Percentiles rank a stretch among this genome's conserved stretches.
phyloP scores from a whole-genome alignment of 192 early-diverging fungal genomes.

The Glomus cerebriforme region DNA sequence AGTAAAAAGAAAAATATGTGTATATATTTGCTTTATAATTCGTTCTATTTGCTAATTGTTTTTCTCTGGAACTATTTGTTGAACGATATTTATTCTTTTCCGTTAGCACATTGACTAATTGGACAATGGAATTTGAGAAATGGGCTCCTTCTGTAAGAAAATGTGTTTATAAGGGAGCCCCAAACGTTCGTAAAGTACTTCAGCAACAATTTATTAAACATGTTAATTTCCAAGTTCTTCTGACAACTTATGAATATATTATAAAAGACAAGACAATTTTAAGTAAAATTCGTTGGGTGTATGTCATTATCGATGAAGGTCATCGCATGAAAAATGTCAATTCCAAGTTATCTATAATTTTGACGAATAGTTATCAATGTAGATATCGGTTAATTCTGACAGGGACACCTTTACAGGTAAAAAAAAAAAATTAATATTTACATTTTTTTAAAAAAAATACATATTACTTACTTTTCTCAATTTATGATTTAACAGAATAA shows the following conservation, averaged over 20 bases:
- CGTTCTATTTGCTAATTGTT: constrained; percentile 53
- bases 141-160: constrained; percentile 92
- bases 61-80: neutral
- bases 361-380: constrained; percentile 87
- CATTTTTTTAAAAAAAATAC: neutral
- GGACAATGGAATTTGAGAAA: constrained; percentile 96
- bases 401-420: constrained; percentile 93
- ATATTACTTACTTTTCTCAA: neutral
- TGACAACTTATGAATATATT: constrained; percentile 98
- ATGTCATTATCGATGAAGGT: constrained; percentile 99
- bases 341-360: constrained; percentile 80
- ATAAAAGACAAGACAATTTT: constrained; percentile 90
- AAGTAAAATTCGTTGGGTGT: constrained; percentile 91
- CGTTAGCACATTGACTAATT: constrained; percentile 88
- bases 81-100: neutral
- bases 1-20: constrained; percentile 24
- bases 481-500: constrained; percentile 71
- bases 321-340: constrained; percentile 98
- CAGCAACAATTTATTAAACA: constrained; percentile 68
- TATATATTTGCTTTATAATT: neutral
- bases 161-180: constrained; percentile 92
- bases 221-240: constrained; percentile 88
- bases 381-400: constrained; percentile 96
- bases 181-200: constrained; percentile 69
- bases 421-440: no score